Evolutionary conservation across 2,329 filamentous ascomycete genomes (phyloP).

Genomic region (Venturia asperata): DNA sequence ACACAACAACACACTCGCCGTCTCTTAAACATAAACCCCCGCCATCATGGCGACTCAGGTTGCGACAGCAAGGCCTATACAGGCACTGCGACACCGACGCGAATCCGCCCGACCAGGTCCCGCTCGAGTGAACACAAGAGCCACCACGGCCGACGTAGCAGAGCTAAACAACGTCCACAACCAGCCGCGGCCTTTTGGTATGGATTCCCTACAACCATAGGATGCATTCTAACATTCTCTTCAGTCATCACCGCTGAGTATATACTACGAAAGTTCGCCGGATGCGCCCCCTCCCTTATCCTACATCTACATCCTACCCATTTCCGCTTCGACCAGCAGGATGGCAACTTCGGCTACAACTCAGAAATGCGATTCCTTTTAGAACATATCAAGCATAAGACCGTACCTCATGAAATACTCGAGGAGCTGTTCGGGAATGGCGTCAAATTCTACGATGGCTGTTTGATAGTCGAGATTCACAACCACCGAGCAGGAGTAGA

Average conservation of each 20-base stretch:
- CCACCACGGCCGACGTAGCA: constrained; percentile 25
- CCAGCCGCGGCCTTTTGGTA: constrained; percentile 12
- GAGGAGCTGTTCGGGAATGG: constrained; percentile 64
- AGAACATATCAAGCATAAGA: constrained; percentile 67
- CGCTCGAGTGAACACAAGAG: constrained; percentile 25
- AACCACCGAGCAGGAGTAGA: constrained; percentile 62
- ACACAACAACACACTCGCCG: neutral
- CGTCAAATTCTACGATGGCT: constrained; percentile 84
- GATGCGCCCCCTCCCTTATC: constrained; percentile 70
- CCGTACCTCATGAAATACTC: constrained; percentile 83
- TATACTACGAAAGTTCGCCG: constrained; percentile 73
- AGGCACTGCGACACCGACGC: constrained; percentile 32
- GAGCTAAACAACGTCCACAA: constrained; percentile 17
- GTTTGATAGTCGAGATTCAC: constrained; percentile 88
- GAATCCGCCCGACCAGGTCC: constrained; percentile 35
- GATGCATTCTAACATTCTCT: neutral
- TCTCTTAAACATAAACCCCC: constrained; percentile 23
- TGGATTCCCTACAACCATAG: neutral
- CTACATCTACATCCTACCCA: constrained; percentile 79
- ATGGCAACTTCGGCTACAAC: constrained; percentile 84
- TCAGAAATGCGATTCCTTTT: constrained; percentile 81
- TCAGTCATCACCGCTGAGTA: constrained; percentile 63
- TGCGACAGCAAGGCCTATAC: constrained; percentile 31
- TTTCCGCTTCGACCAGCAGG: constrained; percentile 89
- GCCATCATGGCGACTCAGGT: constrained; percentile 28